Conservation (phyloP, 345 rosid genomes). For the Linum tenue region DNA sequence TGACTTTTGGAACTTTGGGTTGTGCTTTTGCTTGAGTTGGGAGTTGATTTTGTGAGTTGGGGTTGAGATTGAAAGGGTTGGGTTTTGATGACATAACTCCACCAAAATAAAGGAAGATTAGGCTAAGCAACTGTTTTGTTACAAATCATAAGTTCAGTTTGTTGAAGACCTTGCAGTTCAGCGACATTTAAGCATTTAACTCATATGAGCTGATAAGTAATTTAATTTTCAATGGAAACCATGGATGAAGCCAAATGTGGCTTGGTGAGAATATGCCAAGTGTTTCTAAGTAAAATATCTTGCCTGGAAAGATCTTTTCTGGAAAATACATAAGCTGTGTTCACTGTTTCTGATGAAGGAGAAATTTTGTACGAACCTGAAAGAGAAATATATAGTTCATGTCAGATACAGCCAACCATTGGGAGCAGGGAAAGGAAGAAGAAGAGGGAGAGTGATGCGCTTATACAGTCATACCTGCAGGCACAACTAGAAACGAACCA, state of each 20-base stretch:
- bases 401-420: background rate
- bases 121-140: too few relatives aligned
- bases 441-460: background rate
- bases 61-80: too few relatives aligned
- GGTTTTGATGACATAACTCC: too few relatives aligned
- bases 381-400: slow-evolving; percentile 11
- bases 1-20: too few relatives aligned
- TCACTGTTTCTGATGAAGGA: slow-evolving; percentile 50
- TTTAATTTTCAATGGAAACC: too few relatives aligned
- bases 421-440: background rate
- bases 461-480: slow-evolving; percentile 49
- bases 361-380: slow-evolving; percentile 70
- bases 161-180: too few relatives aligned
- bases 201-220: too few relatives aligned
- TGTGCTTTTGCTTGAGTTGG: too few relatives aligned
- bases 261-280: background rate
- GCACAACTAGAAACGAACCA: slow-evolving; percentile 87
- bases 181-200: too few relatives aligned
- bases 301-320: slow-evolving; percentile 89
- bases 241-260: background rate
- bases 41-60: too few relatives aligned
- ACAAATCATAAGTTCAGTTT: too few relatives aligned
- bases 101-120: too few relatives aligned
- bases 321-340: slow-evolving; percentile 75
- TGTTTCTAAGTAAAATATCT: slow-evolving; percentile 1